Base-by-base conservation (phyloP, 768 basidiomycete genomes). In the Gyrodon lividus region DNA sequence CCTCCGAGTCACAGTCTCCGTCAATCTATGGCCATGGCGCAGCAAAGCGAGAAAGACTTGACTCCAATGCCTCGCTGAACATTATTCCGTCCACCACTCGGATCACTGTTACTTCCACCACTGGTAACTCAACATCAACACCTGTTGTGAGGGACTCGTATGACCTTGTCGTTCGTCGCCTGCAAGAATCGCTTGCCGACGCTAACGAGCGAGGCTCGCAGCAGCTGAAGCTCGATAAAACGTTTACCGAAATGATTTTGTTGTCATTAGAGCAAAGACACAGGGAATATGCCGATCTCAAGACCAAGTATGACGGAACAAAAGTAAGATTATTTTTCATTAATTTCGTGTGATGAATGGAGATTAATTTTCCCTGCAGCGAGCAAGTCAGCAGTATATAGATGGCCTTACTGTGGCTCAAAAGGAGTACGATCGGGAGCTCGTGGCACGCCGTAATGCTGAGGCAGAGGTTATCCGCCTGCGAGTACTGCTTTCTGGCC, bases 371-470 rank as follows among this genome's bases (percentile, higher is more conserved):
- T 46, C 16, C 33, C 41, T 28, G 30, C 64, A 99, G 96, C 78
- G 96, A 44, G 84, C 89, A 43, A 97, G 92, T 64, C 88, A 89
- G 57, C 89, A 92, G 57, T 95, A 90, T 55, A 89, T 94, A 49
- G 89, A 94, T 55, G 97, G 97, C 37, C 74, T 99, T 37, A 86
- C 86, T 0, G 93, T 95, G 22, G 94, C 96, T 2, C 90, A 94
- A 59, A 86, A 87, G 38, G 97, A 98, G 65, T 98, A 96, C 65
- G 95, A 98, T 64, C 83, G 83, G 46, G 97, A 98, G 69, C 77
- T 94, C 31, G 85, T 89, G 51, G 83, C 86, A 19, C 82, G 96
- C 17, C 83, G 91, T 16, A 94, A 98, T 56, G 89, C 91, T 1
- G 94, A 98, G 70, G 86, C 90, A 0, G 94, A 98, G 71, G 89